Evolutionary conservation across 192 early-diverging fungal species (phyloP), one percentile per base, ranked within the genome.

Genomic region (Entophlyctis luteolus): DNA sequence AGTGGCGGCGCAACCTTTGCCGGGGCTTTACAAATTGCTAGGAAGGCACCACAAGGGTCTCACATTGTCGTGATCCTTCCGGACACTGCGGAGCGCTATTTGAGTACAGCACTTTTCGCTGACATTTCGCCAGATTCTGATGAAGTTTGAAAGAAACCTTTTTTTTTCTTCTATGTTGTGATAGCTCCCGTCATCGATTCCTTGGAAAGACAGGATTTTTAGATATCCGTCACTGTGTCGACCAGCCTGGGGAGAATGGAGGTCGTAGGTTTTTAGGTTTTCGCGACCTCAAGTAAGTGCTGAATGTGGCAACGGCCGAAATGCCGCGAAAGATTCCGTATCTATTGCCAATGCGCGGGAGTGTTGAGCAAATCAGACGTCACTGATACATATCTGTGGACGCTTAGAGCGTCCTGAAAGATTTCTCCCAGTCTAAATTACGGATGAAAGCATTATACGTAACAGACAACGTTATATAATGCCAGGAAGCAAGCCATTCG

Each of bases 321-420:
- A 75, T 73, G 18, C 74, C 74, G 14, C 34, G 34, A 33, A 75
- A 75, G 48, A 75, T 72, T 20, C 74, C 74, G 36, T 75, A 69
- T 32, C 68, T 65, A 35, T 65, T 34, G n/a, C 70, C 74, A 34
- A 75, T 36, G 5, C 49, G 28, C 32, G 42, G 10, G 42, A 12
- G 42, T 45, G n/a, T 45, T 45, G n/a, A 45, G 42, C 42, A n/a
- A n/a, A 45, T 73, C 73, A 25, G 56, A 48, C 32, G 65, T 59
- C 5, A 22, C 55, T 14, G 73, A 68, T 14, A 70, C 71, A 29
- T 66, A 62, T 48, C 67, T 50, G 35, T 75, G 70, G 28, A 37
- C 27, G n/a, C 58, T 34, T 18, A 20, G n/a, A 8, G 60, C 29
- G 28, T 73, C 22, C 28, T 66, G 53, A 27, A 16, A 18, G 48